Base-by-base conservation (phyloP, 2,329 filamentous ascomycete species). In the Arthrinium phaeospermum region DNA sequence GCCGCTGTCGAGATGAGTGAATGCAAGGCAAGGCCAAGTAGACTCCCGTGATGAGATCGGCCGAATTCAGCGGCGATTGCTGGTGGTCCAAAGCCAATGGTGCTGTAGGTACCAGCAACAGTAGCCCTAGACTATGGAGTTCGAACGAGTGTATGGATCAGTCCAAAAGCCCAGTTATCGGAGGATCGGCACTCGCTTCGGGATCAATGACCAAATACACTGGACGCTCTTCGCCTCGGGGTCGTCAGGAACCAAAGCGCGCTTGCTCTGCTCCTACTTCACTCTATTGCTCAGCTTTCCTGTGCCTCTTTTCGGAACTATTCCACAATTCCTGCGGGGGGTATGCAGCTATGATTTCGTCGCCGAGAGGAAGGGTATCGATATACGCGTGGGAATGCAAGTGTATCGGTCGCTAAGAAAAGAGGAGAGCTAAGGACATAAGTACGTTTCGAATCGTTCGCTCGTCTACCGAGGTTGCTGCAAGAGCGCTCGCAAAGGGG, bases 51-150 rank as follows among this genome's bases (percentile, higher is more conserved):
- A 37, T 22, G 53, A 37, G 53, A 30, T 37, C 34, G 30, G 34
- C 53, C 22, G 53, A 61, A 61, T 61, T 34, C 53, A 61, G 14
- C 7, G 53, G 34, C 22, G 57, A n/a, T 64, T 64, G 57, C 57
- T n/a, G 57, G 34, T 64, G 57, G 57, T 64, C 57, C 57, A 64
- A 64, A 41, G 57, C 10, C 57, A 41, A 64, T 41, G 57, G 57
- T 64, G 34, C 16, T 64, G 57, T 30, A 30, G 27, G 27, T 41
- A 64, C 34, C 57, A 64, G 34, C 57, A 64, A 64, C 57, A 37
- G 57, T 64, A 64, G 57, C 57, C 57, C 57, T 64, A 64, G 57
- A 64, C 57, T 64, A 64, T 64, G 57, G 57, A 64, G 57, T 64
- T 64, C 22, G 57, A 64, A 64, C 57, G 34, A 64, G 57, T 41